A percentile compares a stretch with the other conserved stretches of the same genome.
These are phyloP conservation scores for Suillus americanus DNA, from an alignment of 768 basidiomycete species.

Conservation along the genomic window DNA sequence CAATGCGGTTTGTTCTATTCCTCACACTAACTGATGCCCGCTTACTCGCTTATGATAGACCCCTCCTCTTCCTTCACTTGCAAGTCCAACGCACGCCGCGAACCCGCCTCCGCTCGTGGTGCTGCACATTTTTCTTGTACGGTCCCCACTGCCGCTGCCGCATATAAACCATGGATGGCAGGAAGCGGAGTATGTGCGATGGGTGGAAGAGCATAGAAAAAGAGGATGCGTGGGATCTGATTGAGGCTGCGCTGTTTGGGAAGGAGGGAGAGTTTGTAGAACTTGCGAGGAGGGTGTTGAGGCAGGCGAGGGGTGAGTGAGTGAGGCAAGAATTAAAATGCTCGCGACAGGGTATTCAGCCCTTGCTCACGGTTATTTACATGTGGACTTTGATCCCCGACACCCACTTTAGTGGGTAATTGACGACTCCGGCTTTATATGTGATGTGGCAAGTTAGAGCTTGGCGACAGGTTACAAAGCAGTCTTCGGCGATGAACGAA, in stretches of 20 bases:
- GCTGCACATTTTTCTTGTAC: slow-evolving; percentile 88
- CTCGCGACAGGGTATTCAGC: not conserved
- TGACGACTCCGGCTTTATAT: too few species aligned
- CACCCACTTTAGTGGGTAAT: too few species aligned
- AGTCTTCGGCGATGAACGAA: too few species aligned
- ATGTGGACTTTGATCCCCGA: not conserved
- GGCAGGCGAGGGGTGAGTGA: slow-evolving; percentile 31
- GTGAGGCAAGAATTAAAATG: not conserved
- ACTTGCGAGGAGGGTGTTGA: slow-evolving; percentile 68
- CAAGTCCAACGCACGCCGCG: slow-evolving; percentile 61
- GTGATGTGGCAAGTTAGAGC: too few species aligned
- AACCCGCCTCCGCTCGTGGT: slow-evolving; percentile 88
- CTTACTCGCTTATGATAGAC: slow-evolving; percentile 45
- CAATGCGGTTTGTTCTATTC: slow-evolving; percentile 67
- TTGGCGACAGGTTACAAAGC: too few species aligned
- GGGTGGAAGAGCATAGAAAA: slow-evolving; percentile 90
- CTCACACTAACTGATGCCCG: not conserved
- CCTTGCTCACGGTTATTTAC: not conserved
- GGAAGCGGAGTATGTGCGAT: slow-evolving; percentile 93
- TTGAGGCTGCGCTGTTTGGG: slow-evolving; percentile 61
- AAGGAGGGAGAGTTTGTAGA: slow-evolving; percentile 53
- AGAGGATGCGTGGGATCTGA: slow-evolving; percentile 74
- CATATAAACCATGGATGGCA: slow-evolving; percentile 92
- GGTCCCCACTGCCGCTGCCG: slow-evolving; percentile 82
- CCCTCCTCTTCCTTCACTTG: slow-evolving; percentile 78